These are phyloP conservation scores for Pichia sporocuriosa DNA, from an alignment of 805 yeast genomes.

Conservation along the genomic window DNA sequence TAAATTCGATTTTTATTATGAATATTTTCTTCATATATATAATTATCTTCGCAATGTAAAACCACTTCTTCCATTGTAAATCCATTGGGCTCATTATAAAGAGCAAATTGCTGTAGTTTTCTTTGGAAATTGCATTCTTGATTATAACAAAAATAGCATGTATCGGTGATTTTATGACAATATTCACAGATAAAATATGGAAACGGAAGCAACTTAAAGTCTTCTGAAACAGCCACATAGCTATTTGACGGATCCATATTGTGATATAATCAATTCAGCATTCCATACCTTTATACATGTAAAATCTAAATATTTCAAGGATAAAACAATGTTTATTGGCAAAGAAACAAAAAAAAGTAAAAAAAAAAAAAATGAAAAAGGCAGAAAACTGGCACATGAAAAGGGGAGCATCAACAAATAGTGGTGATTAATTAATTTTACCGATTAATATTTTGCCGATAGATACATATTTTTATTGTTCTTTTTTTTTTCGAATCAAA, in stretches of 20 bases:
- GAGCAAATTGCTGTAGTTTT: constrained; percentile 4
- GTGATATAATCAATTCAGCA: too few species aligned
- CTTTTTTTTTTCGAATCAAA: too few species aligned
- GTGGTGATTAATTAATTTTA: too few species aligned
- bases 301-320: too few species aligned
- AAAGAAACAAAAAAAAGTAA: too few species aligned
- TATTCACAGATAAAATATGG: constrained; percentile 6
- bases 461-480: too few species aligned
- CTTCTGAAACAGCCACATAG: background rate
- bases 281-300: too few species aligned
- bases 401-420: too few species aligned
- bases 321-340: too few species aligned
- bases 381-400: too few species aligned
- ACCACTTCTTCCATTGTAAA: constrained; percentile 2
- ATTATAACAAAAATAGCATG: constrained; percentile 7
- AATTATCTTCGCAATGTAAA: constrained; percentile 1
- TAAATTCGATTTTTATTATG: constrained; percentile 3
- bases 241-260: background rate
- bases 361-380: too few species aligned
- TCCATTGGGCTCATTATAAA: constrained; percentile 5
- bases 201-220: background rate
- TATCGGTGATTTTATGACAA: constrained; percentile 8
- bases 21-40: constrained; percentile 7
- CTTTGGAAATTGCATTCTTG: constrained; percentile 1
- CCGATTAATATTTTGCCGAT: too few species aligned